Base-by-base conservation (phyloP, 345 rosid genomes). In the Clarkia xantiana region DNA sequence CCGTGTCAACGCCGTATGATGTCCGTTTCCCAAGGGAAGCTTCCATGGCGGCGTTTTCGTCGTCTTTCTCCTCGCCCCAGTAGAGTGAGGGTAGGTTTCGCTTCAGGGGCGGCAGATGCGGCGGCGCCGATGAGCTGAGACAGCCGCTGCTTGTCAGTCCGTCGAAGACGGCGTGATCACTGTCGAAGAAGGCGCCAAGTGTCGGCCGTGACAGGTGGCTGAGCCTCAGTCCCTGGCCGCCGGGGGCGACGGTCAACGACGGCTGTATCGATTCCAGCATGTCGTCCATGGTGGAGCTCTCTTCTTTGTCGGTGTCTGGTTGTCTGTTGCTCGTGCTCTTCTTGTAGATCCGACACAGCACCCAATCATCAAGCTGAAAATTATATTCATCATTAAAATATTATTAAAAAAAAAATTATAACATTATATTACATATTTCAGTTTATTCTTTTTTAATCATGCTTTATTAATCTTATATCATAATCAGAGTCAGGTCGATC, bases 281-380 rank as follows among this genome's bases (percentile, higher is more conserved):
- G 44, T 76, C 75, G 8, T 75, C 77, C 52, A 72, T 44, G 4
- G 73, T 57, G 53, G 53, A 49, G 4, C 36, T 5, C 36, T 82
- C 84, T 44, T 90, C 79, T 59, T 63, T 78, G 18, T 78, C 82
- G 14, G 72, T 81, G 61, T 73, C 85, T 45, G 66, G 3, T 16
- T 76, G 69, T 45, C 89, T 52, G 41, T 70, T 52, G 3, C 74
- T 42, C 56, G 63, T 80, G 62, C 62, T 76, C 60, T 86, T 90
- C 81, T 86, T 73, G 75, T 90, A 90, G 67, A 90, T 83, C 53
- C 97, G 79, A 69, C 95, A 90, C 20, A 90, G 52, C 38, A 90
- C 97, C 95, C 97, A 90, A 67, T 90, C 97, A 53, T 90, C 97
- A 60, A 90, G 88, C 97, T 86, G 60, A 14, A 38, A 15, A 42